Evolutionary conservation across 768 basidiomycete species (phyloP).

Genomic region (Cyclocybe aegerita): DNA sequence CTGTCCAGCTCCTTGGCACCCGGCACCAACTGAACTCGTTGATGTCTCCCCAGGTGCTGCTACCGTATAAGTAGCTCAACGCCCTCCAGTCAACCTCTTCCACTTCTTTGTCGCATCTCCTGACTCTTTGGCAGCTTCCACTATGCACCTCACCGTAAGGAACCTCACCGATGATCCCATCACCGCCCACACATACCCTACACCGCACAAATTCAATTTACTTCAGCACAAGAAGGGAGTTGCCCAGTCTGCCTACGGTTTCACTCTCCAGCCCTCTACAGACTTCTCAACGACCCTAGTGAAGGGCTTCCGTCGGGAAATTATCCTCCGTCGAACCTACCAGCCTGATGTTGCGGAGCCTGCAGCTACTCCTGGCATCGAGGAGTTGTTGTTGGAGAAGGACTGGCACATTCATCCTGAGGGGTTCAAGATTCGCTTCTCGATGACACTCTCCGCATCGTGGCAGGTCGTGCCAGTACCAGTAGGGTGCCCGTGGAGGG

Average conservation of each 20-base stretch:
- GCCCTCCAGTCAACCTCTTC: too few relatives aligned
- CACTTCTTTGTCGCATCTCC: too few relatives aligned
- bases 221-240: neutral
- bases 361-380: neutral
- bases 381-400: conserved; percentile 5
- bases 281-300: conserved; percentile 17
- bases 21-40: too few relatives aligned
- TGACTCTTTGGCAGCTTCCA: neutral
- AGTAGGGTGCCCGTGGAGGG: conserved; percentile 52
- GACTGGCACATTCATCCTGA: conserved; percentile 26
- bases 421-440: conserved; percentile 24
- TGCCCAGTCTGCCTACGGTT: conserved; percentile 3
- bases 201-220: conserved; percentile 14
- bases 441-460: conserved; percentile 30
- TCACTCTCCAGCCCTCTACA: conserved; percentile 15
- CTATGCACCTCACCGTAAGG: conserved; percentile 25
- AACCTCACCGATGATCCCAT: conserved; percentile 27
- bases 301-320: conserved; percentile 15
- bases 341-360: neutral
- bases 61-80: too few relatives aligned
- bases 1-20: too few relatives aligned
- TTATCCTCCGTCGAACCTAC: conserved; percentile 11
- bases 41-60: too few relatives aligned
- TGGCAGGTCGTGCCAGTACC: conserved; percentile 46
- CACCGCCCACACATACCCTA: conserved; percentile 12